Evolutionary conservation across 1,284 basidiomycete genomes (phyloP), one percentile per base, ranked within the genome.

Genomic region (Boletellus dicymbophilus): DNA sequence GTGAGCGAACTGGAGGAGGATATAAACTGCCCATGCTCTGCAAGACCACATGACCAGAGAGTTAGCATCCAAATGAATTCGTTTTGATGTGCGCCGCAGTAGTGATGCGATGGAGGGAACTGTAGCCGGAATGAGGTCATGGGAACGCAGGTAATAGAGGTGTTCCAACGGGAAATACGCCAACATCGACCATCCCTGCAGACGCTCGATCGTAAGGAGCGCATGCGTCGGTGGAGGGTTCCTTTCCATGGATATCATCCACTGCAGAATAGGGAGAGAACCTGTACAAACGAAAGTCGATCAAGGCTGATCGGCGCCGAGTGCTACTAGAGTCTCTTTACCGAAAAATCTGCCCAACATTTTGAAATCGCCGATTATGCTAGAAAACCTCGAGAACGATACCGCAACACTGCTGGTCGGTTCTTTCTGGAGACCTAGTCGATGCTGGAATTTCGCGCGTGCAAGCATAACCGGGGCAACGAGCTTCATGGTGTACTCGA

Each of bases 131-230:
- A 91, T 77, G 45, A 93, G 71, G 18, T 77, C 75, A 59, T 89
- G 82, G 2, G 79, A 73, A 25, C 78, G 70, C 49, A 93, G 75
- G 63, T 89, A 93, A 60, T 79, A 86, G 27, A 88, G 67, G 59
- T 93, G 88, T 61, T 93, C 90, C 45, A 93, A 75, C 2, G 89
- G 90, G 61, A 88, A 93, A 72, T 88, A 93, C 2, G 74, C 78
- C 18, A 93, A 72, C 90, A 93, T 92, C 1, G 86, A 82, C 85
- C 88, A 90, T 18, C 85, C 89, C 65, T 93, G 90, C 10, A 91
- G 71, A 23, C 88, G 83, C 61, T 93, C 88, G 42, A 93, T 88
- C 10, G 80, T 88, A 46, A 84, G 80, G 21, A 90, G 75, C 37
- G 75, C 75, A 10, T 83, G 77, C 4, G 89, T 90, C 2, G 84